These are phyloP conservation scores for Tausonia pullulans DNA, from an alignment of 1,284 basidiomycete genomes.

Conservation along the genomic window DNA sequence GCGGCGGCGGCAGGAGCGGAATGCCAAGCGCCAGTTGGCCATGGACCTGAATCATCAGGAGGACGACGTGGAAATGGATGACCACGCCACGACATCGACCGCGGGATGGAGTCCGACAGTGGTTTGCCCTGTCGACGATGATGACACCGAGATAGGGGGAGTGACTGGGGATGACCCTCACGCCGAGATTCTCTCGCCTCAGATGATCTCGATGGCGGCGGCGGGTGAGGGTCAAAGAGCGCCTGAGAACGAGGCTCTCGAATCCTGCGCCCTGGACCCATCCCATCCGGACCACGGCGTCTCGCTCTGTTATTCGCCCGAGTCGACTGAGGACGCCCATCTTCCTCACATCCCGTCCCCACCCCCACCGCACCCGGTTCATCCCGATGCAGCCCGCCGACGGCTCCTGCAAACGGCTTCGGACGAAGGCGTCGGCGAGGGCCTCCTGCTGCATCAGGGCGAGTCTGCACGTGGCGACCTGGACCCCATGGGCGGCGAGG, in stretches of 20 bases:
- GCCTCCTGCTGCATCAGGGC: not conserved
- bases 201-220: no score
- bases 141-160: no score
- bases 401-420: not conserved
- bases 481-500: not conserved
- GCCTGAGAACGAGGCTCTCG: not conserved
- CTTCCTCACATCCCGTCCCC: not conserved
- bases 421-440: not conserved
- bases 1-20: not conserved
- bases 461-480: no score
- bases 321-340: not conserved
- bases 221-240: no score
- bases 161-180: no score
- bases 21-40: not conserved
- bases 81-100: not conserved
- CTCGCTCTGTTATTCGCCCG: conserved; percentile 4
- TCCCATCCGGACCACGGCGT: conserved; percentile 1
- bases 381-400: conserved; percentile 2
- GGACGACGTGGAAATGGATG: not conserved
- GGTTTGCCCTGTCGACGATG: not conserved
- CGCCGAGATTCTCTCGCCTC: no score
- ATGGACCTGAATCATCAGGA: not conserved
- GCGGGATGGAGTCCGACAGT: not conserved
- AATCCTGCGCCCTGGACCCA: not conserved
- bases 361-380: not conserved